Percentiles rank a stretch among this genome's conserved stretches.
phyloP scores from a whole-genome alignment of 768 basidiomycete genomes.

The Leucogyrophana mollusca region DNA sequence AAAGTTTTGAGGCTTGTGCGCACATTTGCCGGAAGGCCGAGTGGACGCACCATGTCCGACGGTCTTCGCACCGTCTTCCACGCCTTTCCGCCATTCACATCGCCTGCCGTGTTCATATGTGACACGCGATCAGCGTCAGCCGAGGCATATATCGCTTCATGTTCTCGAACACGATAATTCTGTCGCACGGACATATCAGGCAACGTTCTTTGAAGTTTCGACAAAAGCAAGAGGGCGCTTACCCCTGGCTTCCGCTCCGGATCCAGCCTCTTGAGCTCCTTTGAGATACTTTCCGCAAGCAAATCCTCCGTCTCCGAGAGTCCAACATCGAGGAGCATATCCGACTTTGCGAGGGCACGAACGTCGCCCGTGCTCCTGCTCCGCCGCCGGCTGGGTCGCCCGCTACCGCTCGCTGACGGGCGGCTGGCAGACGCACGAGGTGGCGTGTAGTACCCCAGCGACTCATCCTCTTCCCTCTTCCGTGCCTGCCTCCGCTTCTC shows the following conservation, averaged over 20 bases:
- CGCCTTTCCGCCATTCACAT: conserved; percentile 75
- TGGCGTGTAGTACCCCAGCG: conserved; percentile 33
- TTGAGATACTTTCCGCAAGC: conserved; percentile 69
- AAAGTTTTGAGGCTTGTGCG: conserved; percentile 3
- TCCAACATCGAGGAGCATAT: conserved; percentile 36
- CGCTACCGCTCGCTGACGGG: conserved; percentile 32
- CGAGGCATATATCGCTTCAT: conserved; percentile 78
- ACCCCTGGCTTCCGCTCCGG: conserved; percentile 26
- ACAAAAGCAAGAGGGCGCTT: conserved; percentile 8
- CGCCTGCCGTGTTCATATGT: conserved; percentile 73
- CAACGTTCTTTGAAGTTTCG: no score
- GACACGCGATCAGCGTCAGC: conserved; percentile 70
- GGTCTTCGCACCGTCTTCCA: conserved; percentile 88
- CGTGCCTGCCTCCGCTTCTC: conserved; percentile 68
- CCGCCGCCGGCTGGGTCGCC: conserved; percentile 58
- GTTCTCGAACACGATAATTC: conserved; percentile 83
- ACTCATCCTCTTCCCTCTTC: conserved; percentile 49
- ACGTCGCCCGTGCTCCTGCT: conserved; percentile 82
- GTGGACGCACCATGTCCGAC: conserved; percentile 81
- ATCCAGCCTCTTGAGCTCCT: conserved; percentile 64
- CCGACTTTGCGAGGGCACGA: conserved; percentile 38
- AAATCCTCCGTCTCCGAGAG: conserved; percentile 45
- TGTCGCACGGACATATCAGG: conserved; percentile 34
- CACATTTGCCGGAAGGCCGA: not conserved
- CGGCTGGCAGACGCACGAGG: conserved; percentile 24